Conservation (phyloP, 805 yeast species). For the Teunomyces stri region DNA sequence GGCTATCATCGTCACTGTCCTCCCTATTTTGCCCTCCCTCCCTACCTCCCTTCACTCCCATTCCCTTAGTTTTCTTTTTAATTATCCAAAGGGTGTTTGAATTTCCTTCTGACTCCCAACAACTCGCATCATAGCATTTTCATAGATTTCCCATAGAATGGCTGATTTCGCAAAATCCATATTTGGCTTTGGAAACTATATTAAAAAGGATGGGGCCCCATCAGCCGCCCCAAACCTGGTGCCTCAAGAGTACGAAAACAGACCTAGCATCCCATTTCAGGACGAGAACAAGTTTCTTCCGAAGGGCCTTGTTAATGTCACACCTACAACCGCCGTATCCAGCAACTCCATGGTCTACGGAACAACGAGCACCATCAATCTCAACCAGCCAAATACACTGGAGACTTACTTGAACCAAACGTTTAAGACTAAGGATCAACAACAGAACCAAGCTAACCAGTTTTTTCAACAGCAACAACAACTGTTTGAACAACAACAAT, state of each 20-base stretch:
- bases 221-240: slow-evolving; percentile 4
- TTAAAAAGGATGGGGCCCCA: slow-evolving; percentile 23
- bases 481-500: slow-evolving; percentile 8
- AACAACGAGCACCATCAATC: slow-evolving; percentile 43
- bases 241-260: not conserved
- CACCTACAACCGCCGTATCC: slow-evolving; percentile 70
- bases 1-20: not conserved
- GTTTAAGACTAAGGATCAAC: slow-evolving; percentile 16
- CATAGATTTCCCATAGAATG: slow-evolving; percentile 19
- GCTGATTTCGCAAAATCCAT: slow-evolving; percentile 47
- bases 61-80: not conserved
- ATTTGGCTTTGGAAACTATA: slow-evolving; percentile 38
- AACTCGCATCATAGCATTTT: not conserved
- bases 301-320: slow-evolving; percentile 34
- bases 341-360: slow-evolving; percentile 66
- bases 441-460: slow-evolving; percentile 8
- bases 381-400: slow-evolving; percentile 11
- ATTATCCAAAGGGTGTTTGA: not conserved
- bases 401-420: slow-evolving; percentile 25
- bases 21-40: not conserved
- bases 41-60: not conserved
- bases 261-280: slow-evolving; percentile 1
- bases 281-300: slow-evolving; percentile 28
- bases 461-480: slow-evolving; percentile 8
- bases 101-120: not conserved